Percentiles rank a stretch among this genome's conserved stretches.
Conservation (phyloP, 164 flowering plant genomes). For the Brasenia schreberi region DNA sequence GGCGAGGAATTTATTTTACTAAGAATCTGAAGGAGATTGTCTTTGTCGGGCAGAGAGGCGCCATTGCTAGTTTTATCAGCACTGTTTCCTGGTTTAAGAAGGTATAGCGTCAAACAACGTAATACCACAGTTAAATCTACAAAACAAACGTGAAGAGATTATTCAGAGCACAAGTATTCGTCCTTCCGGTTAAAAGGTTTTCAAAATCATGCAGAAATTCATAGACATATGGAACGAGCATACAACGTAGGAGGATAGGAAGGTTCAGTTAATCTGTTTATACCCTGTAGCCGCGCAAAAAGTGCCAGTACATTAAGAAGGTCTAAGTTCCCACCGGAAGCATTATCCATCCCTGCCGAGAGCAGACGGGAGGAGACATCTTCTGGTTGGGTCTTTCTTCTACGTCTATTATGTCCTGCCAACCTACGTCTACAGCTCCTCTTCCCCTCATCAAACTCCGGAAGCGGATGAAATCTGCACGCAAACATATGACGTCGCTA, state of each 20-base stretch:
- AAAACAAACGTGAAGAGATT: neutral
- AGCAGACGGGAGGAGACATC: conserved; percentile 39
- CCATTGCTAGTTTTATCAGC: conserved; percentile 18
- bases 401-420: conserved; percentile 82
- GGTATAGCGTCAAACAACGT: neutral
- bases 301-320: conserved; percentile 45
- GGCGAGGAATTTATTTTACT: conserved; percentile 54
- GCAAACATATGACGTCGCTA: neutral
- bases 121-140: neutral
- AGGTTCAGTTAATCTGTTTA: too few species aligned
- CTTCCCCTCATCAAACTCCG: conserved; percentile 91
- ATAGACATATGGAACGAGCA: neutral
- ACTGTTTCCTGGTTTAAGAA: conserved; percentile 23
- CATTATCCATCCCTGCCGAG: conserved; percentile 27
- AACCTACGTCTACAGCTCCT: conserved; percentile 91
- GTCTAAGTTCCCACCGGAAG: conserved; percentile 34
- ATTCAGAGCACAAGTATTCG: neutral
- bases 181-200: too few species aligned
- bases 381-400: conserved; percentile 81
- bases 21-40: conserved; percentile 56
- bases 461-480: conserved; percentile 75
- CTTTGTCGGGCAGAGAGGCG: conserved; percentile 32
- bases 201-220: too few species aligned
- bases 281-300: conserved; percentile 69
- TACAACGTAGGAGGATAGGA: neutral